phyloP scores from a whole-genome alignment of 495 filamentous ascomycete genomes.

The Darksidea phi region DNA sequence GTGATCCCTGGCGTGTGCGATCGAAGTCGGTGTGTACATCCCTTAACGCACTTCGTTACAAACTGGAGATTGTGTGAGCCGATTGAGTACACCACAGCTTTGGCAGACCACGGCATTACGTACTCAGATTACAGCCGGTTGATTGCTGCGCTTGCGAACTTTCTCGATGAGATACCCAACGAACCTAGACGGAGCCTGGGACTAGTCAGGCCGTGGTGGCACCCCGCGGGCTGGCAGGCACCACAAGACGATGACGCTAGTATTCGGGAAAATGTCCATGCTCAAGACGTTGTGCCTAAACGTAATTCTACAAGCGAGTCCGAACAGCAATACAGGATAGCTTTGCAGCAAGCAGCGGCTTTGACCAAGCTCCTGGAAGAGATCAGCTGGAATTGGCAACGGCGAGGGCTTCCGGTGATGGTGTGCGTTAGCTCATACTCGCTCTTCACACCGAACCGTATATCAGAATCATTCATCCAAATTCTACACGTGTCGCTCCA shows the following conservation, averaged over 20 bases:
- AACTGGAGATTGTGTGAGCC: constrained; percentile 28
- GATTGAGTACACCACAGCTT: constrained; percentile 23
- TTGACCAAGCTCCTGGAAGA: constrained; percentile 17
- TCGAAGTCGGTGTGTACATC: constrained; percentile 9
- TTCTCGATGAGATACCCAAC: constrained; percentile 8
- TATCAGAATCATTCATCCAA: constrained; percentile 25
- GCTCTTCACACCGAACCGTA: constrained; percentile 25
- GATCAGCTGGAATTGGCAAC: constrained; percentile 11
- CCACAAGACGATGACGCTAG: background rate
- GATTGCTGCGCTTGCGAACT: constrained; percentile 13
- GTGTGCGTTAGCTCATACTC: constrained; percentile 17
- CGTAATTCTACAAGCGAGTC: background rate
- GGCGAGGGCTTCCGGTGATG: constrained; percentile 18
- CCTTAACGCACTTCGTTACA: constrained; percentile 16
- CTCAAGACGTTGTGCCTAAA: background rate
- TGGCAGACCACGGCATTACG: constrained; percentile 30
- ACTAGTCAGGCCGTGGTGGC: background rate
- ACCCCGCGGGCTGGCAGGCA: background rate
- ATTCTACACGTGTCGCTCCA: constrained; percentile 25
- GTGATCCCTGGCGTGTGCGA: constrained; percentile 24
- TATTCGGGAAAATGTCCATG: background rate
- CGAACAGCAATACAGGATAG: constrained; percentile 5
- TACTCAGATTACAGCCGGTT: constrained; percentile 17
- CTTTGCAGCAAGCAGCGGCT: background rate
- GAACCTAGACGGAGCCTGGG: background rate